Base-by-base conservation (phyloP, 1,284 basidiomycete species). In the Hemileia vastatrix region DNA sequence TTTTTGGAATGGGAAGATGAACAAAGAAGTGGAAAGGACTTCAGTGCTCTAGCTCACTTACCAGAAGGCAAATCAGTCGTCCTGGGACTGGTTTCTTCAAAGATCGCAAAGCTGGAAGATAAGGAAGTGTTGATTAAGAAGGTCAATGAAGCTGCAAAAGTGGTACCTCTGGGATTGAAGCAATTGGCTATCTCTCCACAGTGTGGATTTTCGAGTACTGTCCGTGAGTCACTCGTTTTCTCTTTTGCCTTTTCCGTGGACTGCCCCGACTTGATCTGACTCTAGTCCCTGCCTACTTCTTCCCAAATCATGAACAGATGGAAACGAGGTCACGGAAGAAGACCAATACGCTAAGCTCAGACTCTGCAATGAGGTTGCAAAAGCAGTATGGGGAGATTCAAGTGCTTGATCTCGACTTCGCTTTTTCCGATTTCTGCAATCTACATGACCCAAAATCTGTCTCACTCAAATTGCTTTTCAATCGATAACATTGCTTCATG, bases 1-100 rank as follows among this genome's bases (percentile, higher is more conserved):
- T 89, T 86, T 67, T 72, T 79, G 56, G 87, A 90, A 77, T 90
- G 87, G 74, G 88, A 90, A 72, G 85, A 85, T 15, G 80, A 81
- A 60, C 83, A 86, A 24, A 82, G 86, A 0, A 86, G 86, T 51
- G 80, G 82, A 63, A 88, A 89, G 69, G 79, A 74, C 63, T 74
- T 75, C 19, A 55, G 65, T 18, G 49, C 86, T 4, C 79, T 88
- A 33, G 81, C 78, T 66, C 71, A 83, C 68, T 78, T 90, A 13
- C 86, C 88, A 0, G 77, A 77, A 31, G 78, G 83, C 75, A 89
- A 87, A 75, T 77, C 80, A 6, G 83, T 83, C 50, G 84, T 90
- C 6, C 79, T 90, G 15, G 88, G 88, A 9, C 78, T 90, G 24
- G 80, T 90, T 52, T 84, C 85, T 1, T 85, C 83, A 31, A 90